These are phyloP conservation scores for Nepenthes gracilis DNA, from an alignment of 148 eudicot genomes.

Conservation along the genomic window DNA sequence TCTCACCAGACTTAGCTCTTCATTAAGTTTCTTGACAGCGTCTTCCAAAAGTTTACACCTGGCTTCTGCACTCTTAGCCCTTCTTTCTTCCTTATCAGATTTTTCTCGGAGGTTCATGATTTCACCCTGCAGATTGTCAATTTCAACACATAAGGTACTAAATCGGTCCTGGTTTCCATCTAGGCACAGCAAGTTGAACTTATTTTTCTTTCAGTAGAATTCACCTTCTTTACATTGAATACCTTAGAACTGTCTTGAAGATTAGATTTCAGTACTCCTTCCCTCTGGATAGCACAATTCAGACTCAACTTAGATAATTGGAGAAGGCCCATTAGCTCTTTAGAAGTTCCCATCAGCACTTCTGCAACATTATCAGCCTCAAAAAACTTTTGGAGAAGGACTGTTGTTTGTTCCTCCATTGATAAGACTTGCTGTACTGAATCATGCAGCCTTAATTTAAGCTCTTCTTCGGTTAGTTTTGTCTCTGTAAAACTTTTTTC, in stretches of 20 bases:
- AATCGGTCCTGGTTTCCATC: conserved; percentile 10
- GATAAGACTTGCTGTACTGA: conserved; percentile 37
- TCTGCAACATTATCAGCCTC: conserved; percentile 75
- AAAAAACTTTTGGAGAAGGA: conserved; percentile 40
- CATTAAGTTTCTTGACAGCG: conserved; percentile 34
- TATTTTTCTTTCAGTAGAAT: not conserved
- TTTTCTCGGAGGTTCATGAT: conserved; percentile 26
- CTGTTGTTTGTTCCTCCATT: conserved; percentile 46
- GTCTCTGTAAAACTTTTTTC: conserved; percentile 60
- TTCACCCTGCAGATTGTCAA: conserved; percentile 12
- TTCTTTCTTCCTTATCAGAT: conserved; percentile 24
- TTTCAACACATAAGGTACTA: not conserved
- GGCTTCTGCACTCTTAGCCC: conserved; percentile 40
- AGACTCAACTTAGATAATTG: conserved; percentile 38
- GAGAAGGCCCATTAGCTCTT: conserved; percentile 41
- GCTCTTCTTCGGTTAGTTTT: conserved; percentile 41
- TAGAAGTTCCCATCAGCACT: conserved; percentile 51
- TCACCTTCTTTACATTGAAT: conserved; percentile 31
- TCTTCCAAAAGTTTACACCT: conserved; percentile 33
- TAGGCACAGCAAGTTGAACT: conserved; percentile 11
- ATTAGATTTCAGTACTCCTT: conserved; percentile 35
- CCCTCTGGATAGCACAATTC: conserved; percentile 41
- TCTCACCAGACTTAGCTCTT: conserved; percentile 20
- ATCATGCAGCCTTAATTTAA: conserved; percentile 36
- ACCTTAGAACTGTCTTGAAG: conserved; percentile 40